Conservation (phyloP, 2,329 filamentous ascomycete genomes). For the Pseudogymnoascus sp. region DNA sequence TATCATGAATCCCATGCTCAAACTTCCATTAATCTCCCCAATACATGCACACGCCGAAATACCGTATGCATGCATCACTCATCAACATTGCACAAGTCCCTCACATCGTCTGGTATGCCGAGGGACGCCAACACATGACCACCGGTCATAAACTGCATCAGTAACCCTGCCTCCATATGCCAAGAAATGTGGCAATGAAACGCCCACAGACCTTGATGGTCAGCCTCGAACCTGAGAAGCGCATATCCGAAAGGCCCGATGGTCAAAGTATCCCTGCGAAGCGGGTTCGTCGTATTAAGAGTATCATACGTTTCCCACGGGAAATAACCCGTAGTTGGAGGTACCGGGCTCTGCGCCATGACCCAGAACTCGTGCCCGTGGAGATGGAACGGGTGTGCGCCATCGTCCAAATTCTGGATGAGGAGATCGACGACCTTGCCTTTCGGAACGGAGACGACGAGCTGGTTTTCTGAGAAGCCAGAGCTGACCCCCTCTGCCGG, state of each 20-base stretch:
- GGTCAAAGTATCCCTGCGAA: conserved; percentile 44
- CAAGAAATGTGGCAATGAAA: conserved; percentile 52
- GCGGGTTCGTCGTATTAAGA: conserved; percentile 34
- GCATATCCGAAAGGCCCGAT: conserved; percentile 47
- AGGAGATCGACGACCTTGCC: conserved; percentile 61
- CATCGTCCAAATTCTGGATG: conserved; percentile 65
- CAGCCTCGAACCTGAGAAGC: conserved; percentile 44
- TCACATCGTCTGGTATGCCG: conserved; percentile 37
- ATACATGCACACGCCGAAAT: neutral
- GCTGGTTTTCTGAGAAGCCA: conserved; percentile 51
- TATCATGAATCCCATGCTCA: neutral
- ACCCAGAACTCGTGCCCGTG: conserved; percentile 71
- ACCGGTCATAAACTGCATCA: conserved; percentile 50
- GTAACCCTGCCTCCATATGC: conserved; percentile 49
- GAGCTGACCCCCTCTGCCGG: conserved; percentile 39
- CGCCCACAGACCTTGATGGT: conserved; percentile 50
- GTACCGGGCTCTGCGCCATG: conserved; percentile 48
- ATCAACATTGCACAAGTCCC: conserved; percentile 35
- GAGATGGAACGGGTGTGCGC: conserved; percentile 66
- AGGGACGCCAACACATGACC: conserved; percentile 36
- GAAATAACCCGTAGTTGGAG: conserved; percentile 32
- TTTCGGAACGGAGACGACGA: conserved; percentile 38
- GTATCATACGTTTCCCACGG: conserved; percentile 34
- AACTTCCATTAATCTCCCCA: neutral
- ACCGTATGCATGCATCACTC: neutral